Evolutionary conservation across 768 basidiomycete species (phyloP).

Genomic region (Mrakia gelida): DNA sequence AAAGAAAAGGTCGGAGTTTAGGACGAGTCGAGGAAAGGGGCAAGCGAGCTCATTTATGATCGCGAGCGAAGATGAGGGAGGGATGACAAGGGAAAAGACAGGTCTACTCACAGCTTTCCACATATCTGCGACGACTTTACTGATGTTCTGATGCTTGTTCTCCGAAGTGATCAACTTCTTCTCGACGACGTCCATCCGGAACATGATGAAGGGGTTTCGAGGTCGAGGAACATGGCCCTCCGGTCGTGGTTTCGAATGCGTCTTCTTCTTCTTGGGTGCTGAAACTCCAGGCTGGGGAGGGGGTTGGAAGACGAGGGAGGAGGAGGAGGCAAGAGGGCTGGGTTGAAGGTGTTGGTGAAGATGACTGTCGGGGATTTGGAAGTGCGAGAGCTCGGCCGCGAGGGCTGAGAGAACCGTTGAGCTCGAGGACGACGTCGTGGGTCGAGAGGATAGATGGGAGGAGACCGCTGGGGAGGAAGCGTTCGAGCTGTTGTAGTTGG

Average conservation of each 20-base stretch:
- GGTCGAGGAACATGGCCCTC: conserved; percentile 45
- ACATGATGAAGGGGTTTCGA: conserved; percentile 46
- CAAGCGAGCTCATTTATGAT: background rate
- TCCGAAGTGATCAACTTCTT: conserved; percentile 34
- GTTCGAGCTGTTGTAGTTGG: background rate
- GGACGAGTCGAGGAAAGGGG: background rate
- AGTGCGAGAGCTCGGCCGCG: conserved; percentile 29
- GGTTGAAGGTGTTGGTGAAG: background rate
- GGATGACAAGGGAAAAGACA: background rate
- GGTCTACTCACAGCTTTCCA: conserved; percentile 3
- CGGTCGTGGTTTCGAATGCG: conserved; percentile 39
- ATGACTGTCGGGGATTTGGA: conserved; percentile 30
- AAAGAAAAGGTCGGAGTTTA: background rate
- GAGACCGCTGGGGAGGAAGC: background rate
- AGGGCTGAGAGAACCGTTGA: conserved; percentile 20
- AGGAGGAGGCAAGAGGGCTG: background rate
- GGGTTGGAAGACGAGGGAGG: conserved; percentile 10
- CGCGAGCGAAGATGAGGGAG: background rate
- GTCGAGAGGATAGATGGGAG: background rate
- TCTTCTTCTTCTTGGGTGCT: conserved; percentile 24
- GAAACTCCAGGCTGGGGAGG: conserved; percentile 24
- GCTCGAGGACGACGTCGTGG: conserved; percentile 17
- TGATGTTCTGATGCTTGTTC: conserved; percentile 47
- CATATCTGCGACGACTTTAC: conserved; percentile 40
- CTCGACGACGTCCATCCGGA: conserved; percentile 44